These are phyloP conservation scores for Xylaria multiplex DNA, from an alignment of 2,329 filamentous ascomycete genomes.

Conservation along the genomic window DNA sequence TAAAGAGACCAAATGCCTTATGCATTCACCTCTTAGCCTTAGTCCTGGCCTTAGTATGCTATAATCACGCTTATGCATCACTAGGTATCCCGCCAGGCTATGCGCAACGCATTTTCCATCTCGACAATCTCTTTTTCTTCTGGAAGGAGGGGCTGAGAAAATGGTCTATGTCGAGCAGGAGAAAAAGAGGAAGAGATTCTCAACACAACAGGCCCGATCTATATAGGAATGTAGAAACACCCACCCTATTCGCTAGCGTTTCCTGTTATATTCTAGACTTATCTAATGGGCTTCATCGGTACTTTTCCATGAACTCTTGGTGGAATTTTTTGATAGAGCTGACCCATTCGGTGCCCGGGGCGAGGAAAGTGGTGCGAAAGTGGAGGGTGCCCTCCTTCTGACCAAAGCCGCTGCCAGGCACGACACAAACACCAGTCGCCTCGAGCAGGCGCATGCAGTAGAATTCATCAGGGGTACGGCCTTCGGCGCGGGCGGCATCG, in stretches of 20 bases:
- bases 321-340: conserved; percentile 90
- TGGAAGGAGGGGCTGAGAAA: neutral
- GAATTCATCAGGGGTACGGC: conserved; percentile 85
- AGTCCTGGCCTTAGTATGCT: conserved; percentile 6
- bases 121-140: neutral
- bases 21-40: conserved; percentile 16
- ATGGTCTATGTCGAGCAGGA: neutral
- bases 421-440: conserved; percentile 92
- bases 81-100: conserved; percentile 4
- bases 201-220: neutral
- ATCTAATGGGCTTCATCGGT: conserved; percentile 53
- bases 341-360: conserved; percentile 95
- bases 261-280: neutral
- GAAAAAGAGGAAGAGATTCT: neutral
- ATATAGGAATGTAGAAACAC: neutral
- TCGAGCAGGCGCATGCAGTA: conserved; percentile 93
- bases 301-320: conserved; percentile 88
- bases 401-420: conserved; percentile 91
- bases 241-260: neutral
- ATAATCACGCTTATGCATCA: neutral
- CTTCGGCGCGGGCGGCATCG: conserved; percentile 78
- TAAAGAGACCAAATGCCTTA: neutral
- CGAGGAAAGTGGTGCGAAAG: conserved; percentile 96
- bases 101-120: conserved; percentile 7
- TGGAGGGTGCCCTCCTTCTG: conserved; percentile 92